These are phyloP conservation scores for Cercospora citrullina DNA, from an alignment of 2,329 filamentous ascomycete species.

Conservation along the genomic window DNA sequence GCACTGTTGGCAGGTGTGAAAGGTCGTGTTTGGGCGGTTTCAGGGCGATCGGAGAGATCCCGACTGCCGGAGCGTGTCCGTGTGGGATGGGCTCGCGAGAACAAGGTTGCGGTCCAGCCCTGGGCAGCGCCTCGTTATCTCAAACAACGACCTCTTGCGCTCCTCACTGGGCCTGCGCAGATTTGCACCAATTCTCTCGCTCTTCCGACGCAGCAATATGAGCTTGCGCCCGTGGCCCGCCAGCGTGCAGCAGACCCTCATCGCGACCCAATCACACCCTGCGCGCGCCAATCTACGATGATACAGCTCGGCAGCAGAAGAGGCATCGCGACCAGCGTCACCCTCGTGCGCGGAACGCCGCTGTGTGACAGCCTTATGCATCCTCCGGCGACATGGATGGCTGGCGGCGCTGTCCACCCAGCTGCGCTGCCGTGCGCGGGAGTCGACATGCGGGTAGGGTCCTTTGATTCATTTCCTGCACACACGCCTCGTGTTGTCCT, in stretches of 20 bases:
- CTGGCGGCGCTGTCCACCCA: not conserved
- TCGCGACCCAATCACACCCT: not conserved
- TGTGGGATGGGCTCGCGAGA: not conserved
- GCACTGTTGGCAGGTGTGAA: not conserved
- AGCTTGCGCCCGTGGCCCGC: not conserved
- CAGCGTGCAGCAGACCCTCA: not conserved
- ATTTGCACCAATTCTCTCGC: not conserved
- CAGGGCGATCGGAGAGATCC: not conserved
- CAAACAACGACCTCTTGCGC: not conserved
- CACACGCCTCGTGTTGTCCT: conserved; percentile 4
- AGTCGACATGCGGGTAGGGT: conserved; percentile 6
- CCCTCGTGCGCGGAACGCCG: conserved; percentile 1
- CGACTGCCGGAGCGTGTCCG: not conserved
- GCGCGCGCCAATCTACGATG: not conserved
- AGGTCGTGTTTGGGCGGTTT: not conserved
- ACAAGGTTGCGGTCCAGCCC: not conserved
- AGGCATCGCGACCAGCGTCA: conserved; percentile 5
- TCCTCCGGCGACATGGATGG: conserved; percentile 11
- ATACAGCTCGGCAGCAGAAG: conserved; percentile 9
- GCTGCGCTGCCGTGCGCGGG: conserved; percentile 13
- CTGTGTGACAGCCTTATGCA: conserved; percentile 16
- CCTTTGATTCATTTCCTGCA: conserved; percentile 15
- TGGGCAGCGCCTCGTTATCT: not conserved
- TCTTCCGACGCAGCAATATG: conserved; percentile 1
- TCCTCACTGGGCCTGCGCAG: not conserved